Evolutionary conservation across 495 filamentous ascomycete species (phyloP), one percentile per base, ranked within the genome.

Genomic region (Xylaria castorea): DNA sequence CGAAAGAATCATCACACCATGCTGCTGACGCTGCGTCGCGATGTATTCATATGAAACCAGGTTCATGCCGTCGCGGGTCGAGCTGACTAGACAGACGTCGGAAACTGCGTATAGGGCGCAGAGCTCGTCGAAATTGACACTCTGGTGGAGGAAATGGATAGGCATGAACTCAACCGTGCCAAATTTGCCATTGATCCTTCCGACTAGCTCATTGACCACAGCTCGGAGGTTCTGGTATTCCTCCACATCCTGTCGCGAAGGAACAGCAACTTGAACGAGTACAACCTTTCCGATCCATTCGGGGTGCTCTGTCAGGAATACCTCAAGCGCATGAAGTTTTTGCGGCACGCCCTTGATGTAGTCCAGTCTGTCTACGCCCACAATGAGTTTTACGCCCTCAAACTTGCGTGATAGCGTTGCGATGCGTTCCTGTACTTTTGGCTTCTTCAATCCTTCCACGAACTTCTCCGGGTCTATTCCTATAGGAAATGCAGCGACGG

Each of bases 391-490:
- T 61, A 93, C 90, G 57, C 92, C 94, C 73, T 93, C 90, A 75
- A 97, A 98, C 75, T 92, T 92, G 68, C 91, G 90, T 75, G 92
- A 87, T 9, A 98, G 85, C 0, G 89, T 83, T 0, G 89, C 86
- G 66, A 97, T 97, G 20, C 95, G 92, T 62, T 91, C 88, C 78
- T 92, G 88, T 0, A 98, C 93, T 48, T 89, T 90, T 3, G 88
- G 86, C 76, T 94, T 94, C 83, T 95, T 87, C 38, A 99, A 83
- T 0, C 91, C 93, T 68, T 97, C 92, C 69, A 90, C 89, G 80
- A 99, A 98, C 81, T 97, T 97, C 68, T 97, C 94, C 0, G 96
- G 95, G 72, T 98, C 95, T 78, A 99, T 97, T 44, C 95, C 95
- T 62, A 97, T 97, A 5, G 95, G 94, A 78, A 96, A 98, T 18